phyloP scores from a whole-genome alignment of 1,284 basidiomycete genomes.

The Trichosporon coremiiforme region DNA sequence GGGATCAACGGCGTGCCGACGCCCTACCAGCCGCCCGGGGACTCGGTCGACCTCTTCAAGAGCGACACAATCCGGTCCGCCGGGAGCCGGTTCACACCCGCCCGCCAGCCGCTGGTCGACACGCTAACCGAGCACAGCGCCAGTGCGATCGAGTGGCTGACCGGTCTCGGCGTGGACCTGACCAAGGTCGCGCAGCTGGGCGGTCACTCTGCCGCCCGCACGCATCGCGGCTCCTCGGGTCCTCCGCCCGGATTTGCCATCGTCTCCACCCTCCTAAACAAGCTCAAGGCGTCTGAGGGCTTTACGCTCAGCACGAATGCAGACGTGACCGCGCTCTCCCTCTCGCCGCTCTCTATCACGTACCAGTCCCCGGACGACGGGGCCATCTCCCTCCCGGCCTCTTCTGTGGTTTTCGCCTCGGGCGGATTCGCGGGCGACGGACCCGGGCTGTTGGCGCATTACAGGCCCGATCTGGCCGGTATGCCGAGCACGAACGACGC shows the following conservation, averaged over 20 bases:
- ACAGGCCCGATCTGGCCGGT: conserved; percentile 27
- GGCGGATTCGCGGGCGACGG: conserved; percentile 30
- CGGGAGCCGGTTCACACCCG: conserved; percentile 19
- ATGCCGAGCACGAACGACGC: conserved; percentile 28
- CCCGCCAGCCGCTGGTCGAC: conserved; percentile 22
- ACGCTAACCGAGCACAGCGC: conserved; percentile 20
- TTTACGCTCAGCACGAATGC: conserved; percentile 22
- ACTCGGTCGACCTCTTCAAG: conserved; percentile 9
- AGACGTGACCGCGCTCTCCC: conserved; percentile 20
- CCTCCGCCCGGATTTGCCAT: conserved; percentile 27
- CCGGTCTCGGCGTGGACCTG: conserved; percentile 27
- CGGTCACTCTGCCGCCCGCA: conserved; percentile 27
- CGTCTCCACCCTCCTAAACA: conserved; percentile 23
- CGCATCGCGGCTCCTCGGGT: conserved; percentile 25
- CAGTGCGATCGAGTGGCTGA: conserved; percentile 22
- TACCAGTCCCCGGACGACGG: not conserved
- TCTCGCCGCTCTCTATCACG: not conserved
- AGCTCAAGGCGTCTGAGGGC: conserved; percentile 14
- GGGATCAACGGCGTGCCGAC: conserved; percentile 30
- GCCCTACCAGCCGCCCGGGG: conserved; percentile 14
- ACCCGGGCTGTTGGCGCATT: conserved; percentile 13
- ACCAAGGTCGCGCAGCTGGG: conserved; percentile 26
- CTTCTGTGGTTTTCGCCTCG: conserved; percentile 24
- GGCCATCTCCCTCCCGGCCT: conserved; percentile 2
- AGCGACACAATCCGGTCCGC: conserved; percentile 23